Base-by-base conservation (phyloP, 805 yeast genomes). In the Pichia californica region DNA sequence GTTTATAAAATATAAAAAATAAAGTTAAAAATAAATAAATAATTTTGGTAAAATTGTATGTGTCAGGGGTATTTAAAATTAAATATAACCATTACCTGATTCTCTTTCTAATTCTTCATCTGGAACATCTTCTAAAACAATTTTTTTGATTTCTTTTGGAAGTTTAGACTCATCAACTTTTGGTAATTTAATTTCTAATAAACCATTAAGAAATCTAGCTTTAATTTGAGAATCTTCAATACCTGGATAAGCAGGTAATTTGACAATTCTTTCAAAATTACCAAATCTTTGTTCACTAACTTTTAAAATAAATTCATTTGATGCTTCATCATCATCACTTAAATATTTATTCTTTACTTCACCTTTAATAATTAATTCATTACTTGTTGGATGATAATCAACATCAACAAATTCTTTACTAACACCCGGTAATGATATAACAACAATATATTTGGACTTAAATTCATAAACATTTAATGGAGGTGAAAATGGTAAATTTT, bases 391-490 rank as follows among this genome's bases (percentile, higher is more conserved):
- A 52, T 79, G 83, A 59, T 68, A 78, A 52, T 79, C 80, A 33
- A 79, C 69, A 40, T 71, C 73, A 49, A 79, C 70, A 15, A 73
- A 68, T 32, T 70, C 68, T 19, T 75, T 70, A 27, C 68, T 64
- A 3, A 80, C 79, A 38, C 84, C 84, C n/a, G 84, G 78, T 21
- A 79, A 56, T 4, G 81, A 73, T 11, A 77, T 56, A 1, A 72
- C 73, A 11, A 77, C 69, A 14, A 67, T 54, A 49, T 77, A 79
- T 15, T 63, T 59, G 15, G 66, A 66, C 1, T 66, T 65, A 39
- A 67, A 62, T 47, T 78, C 79, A 50, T 77, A 77, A n/a, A 77
- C 71, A 49, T 78, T 79, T 3, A 77, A 62, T 43, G 75, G 73
- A 20, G 84, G 83, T 10, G 81, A 73, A 47, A 75, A 76, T 49